Base-by-base conservation (phyloP, 2,329 filamentous ascomycete species). In the Hysterium pulicare region DNA sequence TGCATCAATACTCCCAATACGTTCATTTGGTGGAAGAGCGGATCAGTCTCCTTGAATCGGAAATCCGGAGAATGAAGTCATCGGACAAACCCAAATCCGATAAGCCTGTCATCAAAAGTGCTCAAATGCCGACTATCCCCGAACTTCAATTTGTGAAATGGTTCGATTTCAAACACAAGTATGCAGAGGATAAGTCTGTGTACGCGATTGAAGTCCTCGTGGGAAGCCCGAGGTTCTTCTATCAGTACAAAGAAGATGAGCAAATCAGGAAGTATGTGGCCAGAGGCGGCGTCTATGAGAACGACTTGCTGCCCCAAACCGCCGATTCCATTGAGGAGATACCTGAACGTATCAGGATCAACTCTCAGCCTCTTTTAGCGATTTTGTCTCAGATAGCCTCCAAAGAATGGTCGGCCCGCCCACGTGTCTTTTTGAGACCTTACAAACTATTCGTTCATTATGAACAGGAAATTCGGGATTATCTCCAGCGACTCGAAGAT, bases 161-260 rank as follows among this genome's bases (percentile, higher is more conserved):
- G 35, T 38, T 38, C 21, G 35, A 38, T 15, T 38, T 38, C 35
- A 38, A 38, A 26, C 35, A 38, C 35, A 38, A 38, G 21, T 38
- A 38, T 26, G 35, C 20, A 38, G 35, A 38, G 6, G 21, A 26
- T 23, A 38, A 24, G n/a, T 10, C 24, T 5, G 11, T 24, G n/a
- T 38, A 38, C n/a, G 19, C 35, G 5, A 38, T 38, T 15, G 35
- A 38, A 38, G 35, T 38, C n/a, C 35, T 38, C 17, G 19, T 38
- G 5, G 35, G 35, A 16, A 38, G 21, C 21, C 7, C 35, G 20
- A 23, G 35, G n/a, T 38, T 20, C 21, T 38, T 38, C 17, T 21
- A 38, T 16, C 5, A 38, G 5, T 38, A 38, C 35, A 23, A 38
- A 15, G 28, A n/a, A 3, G 35, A 38, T 17, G 35, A 38, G 35